phyloP scores from a whole-genome alignment of 148 eudicot genomes.

The Agrostemma githago region DNA sequence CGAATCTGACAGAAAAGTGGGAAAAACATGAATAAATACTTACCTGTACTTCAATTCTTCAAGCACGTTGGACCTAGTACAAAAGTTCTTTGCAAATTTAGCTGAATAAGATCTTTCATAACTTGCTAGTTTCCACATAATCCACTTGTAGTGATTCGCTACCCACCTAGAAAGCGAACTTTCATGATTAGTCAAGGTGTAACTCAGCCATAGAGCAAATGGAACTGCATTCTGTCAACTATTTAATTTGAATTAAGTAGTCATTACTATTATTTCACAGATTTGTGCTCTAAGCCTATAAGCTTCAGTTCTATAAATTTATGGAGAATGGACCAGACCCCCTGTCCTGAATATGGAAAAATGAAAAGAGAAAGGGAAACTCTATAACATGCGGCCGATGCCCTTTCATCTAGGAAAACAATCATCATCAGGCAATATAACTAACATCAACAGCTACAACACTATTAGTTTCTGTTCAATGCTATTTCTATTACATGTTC shows the following conservation, averaged over 20 bases:
- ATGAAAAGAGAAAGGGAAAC: neutral
- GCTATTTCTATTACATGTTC: neutral
- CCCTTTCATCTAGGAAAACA: neutral
- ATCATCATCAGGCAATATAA: slow-evolving; percentile 1
- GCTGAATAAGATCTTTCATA: slow-evolving; percentile 74
- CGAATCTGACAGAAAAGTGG: neutral
- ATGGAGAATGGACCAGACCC: neutral
- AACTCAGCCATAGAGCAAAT: slow-evolving; percentile 9
- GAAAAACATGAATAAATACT: neutral
- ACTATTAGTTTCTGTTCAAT: neutral
- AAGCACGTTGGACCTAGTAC: slow-evolving; percentile 58
- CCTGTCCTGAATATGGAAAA: neutral
- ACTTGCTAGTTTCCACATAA: slow-evolving; percentile 94
- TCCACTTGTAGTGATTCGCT: slow-evolving; percentile 95
- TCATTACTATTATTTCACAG: neutral
- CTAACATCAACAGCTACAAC: neutral
- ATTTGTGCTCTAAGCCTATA: neutral
- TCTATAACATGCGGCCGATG: neutral
- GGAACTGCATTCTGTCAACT: neutral
- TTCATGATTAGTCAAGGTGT: slow-evolving; percentile 8
- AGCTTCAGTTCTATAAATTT: neutral
- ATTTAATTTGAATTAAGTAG: neutral
- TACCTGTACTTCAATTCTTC: slow-evolving; percentile 90
- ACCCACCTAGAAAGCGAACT: slow-evolving; percentile 63
- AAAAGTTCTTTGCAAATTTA: slow-evolving; percentile 41